Evolutionary conservation across 345 rosid genomes (phyloP), one percentile per base, ranked within the genome.

Genomic region (Bretschneidera sinensis): DNA sequence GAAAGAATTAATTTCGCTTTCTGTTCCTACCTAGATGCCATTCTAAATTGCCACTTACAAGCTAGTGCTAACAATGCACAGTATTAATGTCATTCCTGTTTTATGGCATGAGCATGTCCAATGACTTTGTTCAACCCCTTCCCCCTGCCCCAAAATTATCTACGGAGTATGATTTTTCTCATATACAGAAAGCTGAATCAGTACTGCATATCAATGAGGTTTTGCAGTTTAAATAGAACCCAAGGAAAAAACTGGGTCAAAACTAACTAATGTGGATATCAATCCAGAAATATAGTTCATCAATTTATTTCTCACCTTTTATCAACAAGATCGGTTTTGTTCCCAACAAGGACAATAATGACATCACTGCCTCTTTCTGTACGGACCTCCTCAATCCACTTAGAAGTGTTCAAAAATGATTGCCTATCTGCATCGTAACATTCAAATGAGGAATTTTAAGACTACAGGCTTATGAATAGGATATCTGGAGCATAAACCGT

Each of bases 371-470:
- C 96, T 65, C 92, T 75, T 70, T 92, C 96, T 21, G 87, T 81
- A 28, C 92, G 85, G 54, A 89, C 98, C 71, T 92, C 92, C 74
- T 86, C 98, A 52, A 89, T 81, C 98, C 98, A 92, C 85, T 85
- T 92, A 1, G 88, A 79, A 33, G 96, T 85, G 78, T 86, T 92
- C 66, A 92, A 79, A 67, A 92, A 92, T 9, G 98, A 86, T 67
- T 84, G 95, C 63, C 96, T 83, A 64, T 88, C 98, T 88, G 77
- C 75, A 75, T 33, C 15, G 55, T 7, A 51, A 49, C 39, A 67
- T 9, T 61, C 51, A 8, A 68, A 34, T 19, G 2, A 70, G 58
- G 19, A 35, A 49, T 54, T 31, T 19, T 9, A 39, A 50, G 16
- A 28, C 2, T 0, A 16, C 22, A 33, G 57, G 20, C 1, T 16